Evolutionary conservation across 2,329 filamentous ascomycete species (phyloP).

Genomic region (Sporothrix humicola): DNA sequence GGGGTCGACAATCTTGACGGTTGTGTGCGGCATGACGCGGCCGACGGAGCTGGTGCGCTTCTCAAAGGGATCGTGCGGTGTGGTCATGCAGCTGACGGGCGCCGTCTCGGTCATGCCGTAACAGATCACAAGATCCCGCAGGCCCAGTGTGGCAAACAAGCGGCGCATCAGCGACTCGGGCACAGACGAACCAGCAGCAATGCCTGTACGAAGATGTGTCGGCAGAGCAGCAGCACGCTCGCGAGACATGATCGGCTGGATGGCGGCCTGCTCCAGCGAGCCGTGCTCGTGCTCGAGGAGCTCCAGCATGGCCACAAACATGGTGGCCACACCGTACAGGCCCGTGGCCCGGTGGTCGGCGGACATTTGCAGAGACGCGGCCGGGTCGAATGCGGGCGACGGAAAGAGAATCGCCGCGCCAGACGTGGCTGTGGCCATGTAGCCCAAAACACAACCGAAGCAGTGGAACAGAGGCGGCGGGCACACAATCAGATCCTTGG

Average conservation of each 20-base stretch:
- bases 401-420: conserved; percentile 85
- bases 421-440: conserved; percentile 87
- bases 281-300: conserved; percentile 60
- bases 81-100: conserved; percentile 81
- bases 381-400: conserved; percentile 82
- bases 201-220: conserved; percentile 75
- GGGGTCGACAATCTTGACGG: conserved; percentile 75
- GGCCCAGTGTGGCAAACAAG: conserved; percentile 74
- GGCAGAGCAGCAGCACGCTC: conserved; percentile 40
- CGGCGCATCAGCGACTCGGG: conserved; percentile 80
- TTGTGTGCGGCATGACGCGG: conserved; percentile 80
- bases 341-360: conserved; percentile 62
- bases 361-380: conserved; percentile 67
- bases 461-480: conserved; percentile 88
- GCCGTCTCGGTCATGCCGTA: conserved; percentile 96
- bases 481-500: conserved; percentile 77
- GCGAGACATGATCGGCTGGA: conserved; percentile 32
- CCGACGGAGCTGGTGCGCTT: conserved; percentile 80
- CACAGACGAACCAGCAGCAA: conserved; percentile 85
- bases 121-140: conserved; percentile 86
- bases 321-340: conserved; percentile 90
- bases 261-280: neutral
- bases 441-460: conserved; percentile 90
- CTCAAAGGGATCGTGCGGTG: conserved; percentile 73
- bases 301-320: conserved; percentile 89